phyloP scores from a whole-genome alignment of 768 basidiomycete species.

The Boletus rex-veris region DNA sequence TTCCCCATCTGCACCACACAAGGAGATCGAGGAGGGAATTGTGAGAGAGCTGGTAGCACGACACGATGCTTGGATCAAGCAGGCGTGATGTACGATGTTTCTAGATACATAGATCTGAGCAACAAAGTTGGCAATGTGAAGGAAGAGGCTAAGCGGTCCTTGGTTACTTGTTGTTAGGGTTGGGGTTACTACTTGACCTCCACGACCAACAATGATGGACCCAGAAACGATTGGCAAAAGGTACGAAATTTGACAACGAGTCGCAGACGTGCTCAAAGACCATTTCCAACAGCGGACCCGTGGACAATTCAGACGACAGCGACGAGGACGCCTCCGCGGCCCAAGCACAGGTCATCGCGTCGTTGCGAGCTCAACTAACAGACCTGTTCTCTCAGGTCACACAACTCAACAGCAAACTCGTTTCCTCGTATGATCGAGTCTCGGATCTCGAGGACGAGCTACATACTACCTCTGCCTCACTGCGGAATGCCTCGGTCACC shows the following conservation, averaged over 20 bases:
- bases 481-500: slow-evolving; percentile 59
- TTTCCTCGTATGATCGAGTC: slow-evolving; percentile 85
- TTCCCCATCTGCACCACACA: slow-evolving; percentile 34
- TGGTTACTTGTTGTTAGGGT: slow-evolving; percentile 2
- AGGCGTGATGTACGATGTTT: background rate
- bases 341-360: slow-evolving; percentile 77
- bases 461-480: slow-evolving; percentile 58
- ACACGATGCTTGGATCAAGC: slow-evolving; percentile 67
- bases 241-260: slow-evolving; percentile 6
- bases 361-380: slow-evolving; percentile 76
- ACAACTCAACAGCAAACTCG: slow-evolving; percentile 89
- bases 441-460: slow-evolving; percentile 91
- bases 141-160: background rate
- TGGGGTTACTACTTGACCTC: slow-evolving; percentile 10
- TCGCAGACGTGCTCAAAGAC: slow-evolving; percentile 4
- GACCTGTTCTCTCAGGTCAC: slow-evolving; percentile 89
- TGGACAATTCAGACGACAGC: slow-evolving; percentile 11
- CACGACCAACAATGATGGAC: slow-evolving; percentile 11
- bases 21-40: slow-evolving; percentile 95
- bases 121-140: too few species aligned
- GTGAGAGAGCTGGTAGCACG: slow-evolving; percentile 68
- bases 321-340: slow-evolving; percentile 51
- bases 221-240: slow-evolving; percentile 8
- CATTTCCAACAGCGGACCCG: background rate
- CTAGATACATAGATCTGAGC: too few species aligned